Evolutionary conservation across 768 basidiomycete genomes (phyloP), one percentile per base, ranked within the genome.

Genomic region (Lentinula edodes): DNA sequence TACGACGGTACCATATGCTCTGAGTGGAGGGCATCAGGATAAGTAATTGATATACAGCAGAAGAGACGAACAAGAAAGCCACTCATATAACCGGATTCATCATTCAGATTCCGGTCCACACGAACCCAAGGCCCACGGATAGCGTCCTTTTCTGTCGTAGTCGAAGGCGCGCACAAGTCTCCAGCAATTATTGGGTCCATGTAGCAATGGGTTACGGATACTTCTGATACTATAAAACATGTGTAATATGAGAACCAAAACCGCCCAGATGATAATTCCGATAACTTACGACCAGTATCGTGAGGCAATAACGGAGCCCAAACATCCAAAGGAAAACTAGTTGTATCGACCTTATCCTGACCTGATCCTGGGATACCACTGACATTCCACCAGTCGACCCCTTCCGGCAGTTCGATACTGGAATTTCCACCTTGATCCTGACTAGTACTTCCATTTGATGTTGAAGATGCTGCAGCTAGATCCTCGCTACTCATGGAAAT

Each of bases 41-140:
- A 4, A 4, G 16, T 20, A 62, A 60, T 9, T 41, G 10, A 50
- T 0, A 15, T 36, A 41, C 60, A 66, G 15, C 15, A 54, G n/a
- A 36, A 8, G 20, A 39, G 42, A 72, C 83, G 69, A 64, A 92
- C 86, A 68, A 91, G 72, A 67, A 79, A 86, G 74, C 78, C 75
- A 56, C 75, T 67, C 76, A 88, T 28, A 83, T 71, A 61, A 77
- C 88, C 66, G 70, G 74, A 77, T 81, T 83, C 77, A 38, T 77
- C 65, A 69, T 95, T 95, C 38, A 98, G 72, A 74, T 98, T 90
- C 50, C 85, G 80, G 42, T 86, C 85, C 12, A 99, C 88, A 13
- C 90, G 84, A 1, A 96, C 93, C 96, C 96, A 99, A 66, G 88
- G 91, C 0, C 90, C 90, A 65, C 82, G 86, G 66, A 86, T 82